phyloP scores from a whole-genome alignment of 768 basidiomycete genomes.

The Suillus bovinus region DNA sequence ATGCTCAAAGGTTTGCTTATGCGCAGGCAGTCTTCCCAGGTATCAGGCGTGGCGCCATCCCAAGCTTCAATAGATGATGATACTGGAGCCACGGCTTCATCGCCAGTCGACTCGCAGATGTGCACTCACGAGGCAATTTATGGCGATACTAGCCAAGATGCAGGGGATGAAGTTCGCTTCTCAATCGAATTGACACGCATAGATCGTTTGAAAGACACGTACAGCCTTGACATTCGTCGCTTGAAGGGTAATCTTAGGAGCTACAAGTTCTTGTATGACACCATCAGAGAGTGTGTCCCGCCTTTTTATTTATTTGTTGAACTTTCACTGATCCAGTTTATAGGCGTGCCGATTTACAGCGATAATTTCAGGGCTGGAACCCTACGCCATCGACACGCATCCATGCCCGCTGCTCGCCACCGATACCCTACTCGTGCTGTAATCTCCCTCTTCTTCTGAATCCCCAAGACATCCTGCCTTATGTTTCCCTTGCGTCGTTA shows the following conservation, averaged over 20 bases:
- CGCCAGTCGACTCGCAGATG: slow-evolving; percentile 37
- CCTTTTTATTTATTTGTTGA: slow-evolving; percentile 9
- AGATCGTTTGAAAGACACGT: slow-evolving; percentile 87
- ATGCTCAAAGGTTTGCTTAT: slow-evolving; percentile 89
- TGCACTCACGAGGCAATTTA: slow-evolving; percentile 60
- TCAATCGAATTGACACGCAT: slow-evolving; percentile 91
- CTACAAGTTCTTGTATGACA: slow-evolving; percentile 91
- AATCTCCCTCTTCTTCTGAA: slow-evolving; percentile 22
- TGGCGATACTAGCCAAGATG: slow-evolving; percentile 78
- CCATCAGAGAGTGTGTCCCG: slow-evolving; percentile 73
- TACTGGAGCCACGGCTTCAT: slow-evolving; percentile 22
- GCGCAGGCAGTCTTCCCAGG: slow-evolving; percentile 89
- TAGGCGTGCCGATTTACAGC: slow-evolving; percentile 40
- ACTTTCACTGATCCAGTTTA: slow-evolving; percentile 15
- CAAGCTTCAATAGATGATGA: slow-evolving; percentile 53
- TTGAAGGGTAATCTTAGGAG: slow-evolving; percentile 91
- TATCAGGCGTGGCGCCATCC: slow-evolving; percentile 39
- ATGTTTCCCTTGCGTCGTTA: slow-evolving; percentile 5
- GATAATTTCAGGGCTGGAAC: slow-evolving; percentile 32
- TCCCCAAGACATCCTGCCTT: background rate
- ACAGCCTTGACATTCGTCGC: slow-evolving; percentile 88
- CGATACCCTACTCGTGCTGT: slow-evolving; percentile 32
- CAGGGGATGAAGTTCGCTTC: slow-evolving; percentile 95
- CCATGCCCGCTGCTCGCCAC: slow-evolving; percentile 9
- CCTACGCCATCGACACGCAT: slow-evolving; percentile 13